A percentile compares a stretch with the other conserved stretches of the same genome.
Conservation (phyloP, 805 yeast genomes). For the Metschnikowia orientalis region DNA sequence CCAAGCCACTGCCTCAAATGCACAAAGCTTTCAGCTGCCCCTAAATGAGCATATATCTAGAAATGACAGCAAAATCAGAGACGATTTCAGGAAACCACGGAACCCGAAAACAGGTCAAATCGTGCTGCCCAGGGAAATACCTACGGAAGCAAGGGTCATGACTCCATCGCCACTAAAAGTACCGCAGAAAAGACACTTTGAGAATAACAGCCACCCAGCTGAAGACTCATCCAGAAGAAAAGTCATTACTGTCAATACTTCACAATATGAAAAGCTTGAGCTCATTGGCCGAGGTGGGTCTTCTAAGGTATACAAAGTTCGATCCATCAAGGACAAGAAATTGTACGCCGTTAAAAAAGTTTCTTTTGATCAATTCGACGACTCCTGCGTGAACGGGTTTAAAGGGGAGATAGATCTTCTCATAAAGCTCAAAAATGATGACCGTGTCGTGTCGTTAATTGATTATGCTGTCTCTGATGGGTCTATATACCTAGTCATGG, state of each 20-base stretch:
- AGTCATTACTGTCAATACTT: constrained; percentile 45
- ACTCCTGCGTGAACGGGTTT: constrained; percentile 66
- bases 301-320: constrained; percentile 83
- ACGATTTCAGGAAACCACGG: constrained; percentile 35
- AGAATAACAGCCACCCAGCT: constrained; percentile 2
- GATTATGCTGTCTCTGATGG: constrained; percentile 70
- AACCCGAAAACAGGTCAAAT: too few species aligned
- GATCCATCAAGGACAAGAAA: constrained; percentile 45
- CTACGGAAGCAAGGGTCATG: too few species aligned
- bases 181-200: neutral
- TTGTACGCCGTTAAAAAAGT: constrained; percentile 80
- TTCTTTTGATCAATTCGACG: constrained; percentile 75
- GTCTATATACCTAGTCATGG: constrained; percentile 75
- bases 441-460: constrained; percentile 72
- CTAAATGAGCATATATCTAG: too few species aligned
- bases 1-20: too few species aligned
- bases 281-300: constrained; percentile 88
- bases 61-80: too few species aligned
- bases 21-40: too few species aligned
- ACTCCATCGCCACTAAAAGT: too few species aligned
- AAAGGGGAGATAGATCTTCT: constrained; percentile 86
- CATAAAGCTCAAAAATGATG: constrained; percentile 49
- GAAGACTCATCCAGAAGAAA: constrained; percentile 24
- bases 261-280: constrained; percentile 69
- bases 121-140: too few species aligned